phyloP scores from a whole-genome alignment of 2,329 filamentous ascomycete genomes.

The Lojkania enalia region DNA sequence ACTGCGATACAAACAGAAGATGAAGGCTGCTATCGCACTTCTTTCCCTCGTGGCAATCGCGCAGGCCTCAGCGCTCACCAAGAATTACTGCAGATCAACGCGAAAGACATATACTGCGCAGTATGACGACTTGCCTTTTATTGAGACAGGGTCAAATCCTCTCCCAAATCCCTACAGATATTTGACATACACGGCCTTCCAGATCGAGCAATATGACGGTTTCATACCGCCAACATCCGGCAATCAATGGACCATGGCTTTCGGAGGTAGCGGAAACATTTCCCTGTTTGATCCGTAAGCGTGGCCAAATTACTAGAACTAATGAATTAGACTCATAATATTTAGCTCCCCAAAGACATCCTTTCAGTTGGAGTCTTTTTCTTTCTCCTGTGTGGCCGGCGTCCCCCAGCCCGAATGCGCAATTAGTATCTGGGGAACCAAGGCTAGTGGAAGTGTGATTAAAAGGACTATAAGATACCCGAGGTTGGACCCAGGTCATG shows the following conservation, averaged over 20 bases:
- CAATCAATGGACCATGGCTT: constrained; percentile 24
- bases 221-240: constrained; percentile 25
- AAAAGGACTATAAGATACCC: constrained; percentile 22
- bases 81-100: constrained; percentile 6
- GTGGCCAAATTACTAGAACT: not conserved
- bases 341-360: constrained; percentile 15
- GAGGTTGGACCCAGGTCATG: constrained; percentile 20
- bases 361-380: constrained; percentile 23
- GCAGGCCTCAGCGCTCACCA: no score
- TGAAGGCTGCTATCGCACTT: constrained; percentile 4
- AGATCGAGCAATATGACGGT: constrained; percentile 24
- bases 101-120: constrained; percentile 14
- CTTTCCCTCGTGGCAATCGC: constrained; percentile 3
- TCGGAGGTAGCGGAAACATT: constrained; percentile 25
- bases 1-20: not conserved
- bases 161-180: constrained; percentile 22
- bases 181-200: constrained; percentile 22
- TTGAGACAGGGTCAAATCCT: constrained; percentile 15
- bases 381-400: constrained; percentile 22
- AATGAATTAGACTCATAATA: no score
- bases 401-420: constrained; percentile 27
- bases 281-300: constrained; percentile 18
- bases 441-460: constrained; percentile 11
- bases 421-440: constrained; percentile 25
- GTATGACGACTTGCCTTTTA: constrained; percentile 23